phyloP scores from a whole-genome alignment of 768 basidiomycete species.

The Cubamyces sp. region DNA sequence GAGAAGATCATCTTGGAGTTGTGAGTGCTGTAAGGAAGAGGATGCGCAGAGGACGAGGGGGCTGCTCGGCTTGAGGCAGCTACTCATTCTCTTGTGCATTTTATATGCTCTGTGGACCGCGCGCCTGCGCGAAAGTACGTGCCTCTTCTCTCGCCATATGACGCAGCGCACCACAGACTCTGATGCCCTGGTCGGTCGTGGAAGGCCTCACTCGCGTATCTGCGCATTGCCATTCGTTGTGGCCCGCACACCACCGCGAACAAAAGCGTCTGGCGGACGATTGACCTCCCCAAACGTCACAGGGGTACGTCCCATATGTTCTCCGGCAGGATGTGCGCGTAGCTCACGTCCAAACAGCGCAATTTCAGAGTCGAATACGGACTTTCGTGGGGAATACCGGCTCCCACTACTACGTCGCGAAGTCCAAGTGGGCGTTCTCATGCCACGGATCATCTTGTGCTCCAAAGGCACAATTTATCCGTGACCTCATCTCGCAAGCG shows the following conservation, averaged over 20 bases:
- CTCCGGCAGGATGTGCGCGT: not conserved
- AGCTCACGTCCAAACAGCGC: too few species aligned
- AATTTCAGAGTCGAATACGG: too few species aligned
- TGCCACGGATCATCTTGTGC: not conserved
- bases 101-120: not conserved
- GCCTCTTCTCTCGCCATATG: too few species aligned
- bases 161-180: too few species aligned
- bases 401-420: not conserved
- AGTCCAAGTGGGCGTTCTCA: not conserved
- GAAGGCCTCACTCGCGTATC: too few species aligned
- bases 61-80: not conserved
- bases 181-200: too few species aligned
- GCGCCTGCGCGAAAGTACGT: too few species aligned
- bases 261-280: too few species aligned
- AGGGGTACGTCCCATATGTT: not conserved
- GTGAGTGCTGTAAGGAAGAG: not conserved
- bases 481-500: slow-evolving; percentile 1
- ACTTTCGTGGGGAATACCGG: too few species aligned
- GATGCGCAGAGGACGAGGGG: not conserved
- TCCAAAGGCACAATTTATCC: not conserved
- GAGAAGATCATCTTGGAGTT: slow-evolving; percentile 1
- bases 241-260: too few species aligned
- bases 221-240: too few species aligned
- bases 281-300: slow-evolving; percentile 13
- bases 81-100: not conserved